Base-by-base conservation (phyloP, 306 rosid species). In the Senna siamea region DNA sequence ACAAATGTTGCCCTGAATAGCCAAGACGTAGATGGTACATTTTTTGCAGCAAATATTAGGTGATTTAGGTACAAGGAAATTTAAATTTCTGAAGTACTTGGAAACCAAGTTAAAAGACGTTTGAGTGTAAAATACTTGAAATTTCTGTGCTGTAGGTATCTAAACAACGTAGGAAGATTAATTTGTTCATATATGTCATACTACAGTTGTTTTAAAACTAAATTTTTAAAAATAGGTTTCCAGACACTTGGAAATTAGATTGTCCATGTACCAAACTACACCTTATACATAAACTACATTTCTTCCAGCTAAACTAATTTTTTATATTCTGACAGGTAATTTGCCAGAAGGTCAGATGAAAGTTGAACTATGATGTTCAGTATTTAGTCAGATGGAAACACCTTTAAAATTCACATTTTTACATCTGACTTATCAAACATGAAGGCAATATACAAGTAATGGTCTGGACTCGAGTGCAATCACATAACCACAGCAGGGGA, bases 21-120 rank as follows among this genome's bases (percentile, higher is more conserved):
- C 81, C 92, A 85, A 82, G 89, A 87, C 20, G 87, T 48, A 0
- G 92, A 87, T 38, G 99, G 98, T 90, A 83, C 34, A 41, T 15
- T 50, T 58, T 69, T 30, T 41, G 63, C 54, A 55, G 26, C 32
- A 57, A 69, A 55, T 19, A 30, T 2, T 46, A 28, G 23, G 66
- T 35, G 46, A 15, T 47, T 47, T 59, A 7, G 15, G 8, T 2
- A 35, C 7, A 9, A n/a, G 26, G 46, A 7, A 34, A n/a, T 60
- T 9, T 34, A 2, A 59, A 30, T 15, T 34, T 34, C 13, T 40
- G 23, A 7, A 40, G 66, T 32, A 32, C 23, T 59, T 34, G 18
- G 3, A 58, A 35, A 59, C 18, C n/a, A 28, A 58, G 7, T 14
- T 30, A 28, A 2, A 57, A 57, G 63, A 30, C 8, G 7, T 32